These are phyloP conservation scores for Mucor mucedo DNA, from an alignment of 371 early-diverging fungal genomes.

Conservation along the genomic window DNA sequence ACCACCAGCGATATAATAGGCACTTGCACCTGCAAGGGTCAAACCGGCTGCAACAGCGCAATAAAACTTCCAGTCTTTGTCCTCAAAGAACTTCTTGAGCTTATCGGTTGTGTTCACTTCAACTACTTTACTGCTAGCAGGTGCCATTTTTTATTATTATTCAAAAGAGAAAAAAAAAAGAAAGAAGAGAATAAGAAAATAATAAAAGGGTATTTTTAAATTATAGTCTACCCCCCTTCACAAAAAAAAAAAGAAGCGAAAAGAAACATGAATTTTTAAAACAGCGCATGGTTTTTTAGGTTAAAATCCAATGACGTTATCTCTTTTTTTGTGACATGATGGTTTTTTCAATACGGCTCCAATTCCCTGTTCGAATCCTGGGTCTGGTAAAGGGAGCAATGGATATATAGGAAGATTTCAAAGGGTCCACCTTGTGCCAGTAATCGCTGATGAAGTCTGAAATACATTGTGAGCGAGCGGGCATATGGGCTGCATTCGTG, in stretches of 20 bases:
- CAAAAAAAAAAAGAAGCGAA: neutral
- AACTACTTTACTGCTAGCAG: slow-evolving; percentile 14
- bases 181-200: neutral
- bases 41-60: slow-evolving; percentile 71
- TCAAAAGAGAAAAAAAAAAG: neutral
- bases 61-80: slow-evolving; percentile 82
- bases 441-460: slow-evolving; percentile 37
- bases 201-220: neutral
- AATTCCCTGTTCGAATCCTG: slow-evolving; percentile 25
- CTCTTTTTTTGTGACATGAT: slow-evolving; percentile 1
- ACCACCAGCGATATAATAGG: slow-evolving; percentile 62
- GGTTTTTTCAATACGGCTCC: slow-evolving; percentile 21
- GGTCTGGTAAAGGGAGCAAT: slow-evolving; percentile 25
- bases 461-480: slow-evolving; percentile 37
- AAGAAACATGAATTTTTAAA: neutral
- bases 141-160: slow-evolving; percentile 18
- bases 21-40: slow-evolving; percentile 67
- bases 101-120: slow-evolving; percentile 29
- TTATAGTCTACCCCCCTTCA: neutral
- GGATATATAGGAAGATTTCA: slow-evolving; percentile 22
- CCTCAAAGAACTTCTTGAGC: slow-evolving; percentile 67
- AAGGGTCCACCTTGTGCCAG: slow-evolving; percentile 42
- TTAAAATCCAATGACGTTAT: neutral
- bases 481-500: slow-evolving; percentile 42
- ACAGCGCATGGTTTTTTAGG: neutral